phyloP scores from a whole-genome alignment of 768 basidiomycete species.

The Xanthoconium purpureum region DNA sequence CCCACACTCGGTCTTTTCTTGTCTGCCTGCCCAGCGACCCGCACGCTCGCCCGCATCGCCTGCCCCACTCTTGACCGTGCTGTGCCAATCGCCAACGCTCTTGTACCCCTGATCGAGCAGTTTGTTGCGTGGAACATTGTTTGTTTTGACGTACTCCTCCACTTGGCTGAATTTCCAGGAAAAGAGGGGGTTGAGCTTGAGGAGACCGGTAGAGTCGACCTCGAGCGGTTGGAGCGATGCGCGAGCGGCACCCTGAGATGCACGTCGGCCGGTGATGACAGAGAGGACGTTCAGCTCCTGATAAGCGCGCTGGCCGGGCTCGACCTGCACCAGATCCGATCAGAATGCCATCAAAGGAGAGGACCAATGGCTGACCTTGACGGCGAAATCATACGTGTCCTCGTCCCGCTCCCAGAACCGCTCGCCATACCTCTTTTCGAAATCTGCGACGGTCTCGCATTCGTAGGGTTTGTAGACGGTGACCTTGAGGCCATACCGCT shows the following conservation, averaged over 20 bases:
- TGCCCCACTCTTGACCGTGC: constrained; percentile 66
- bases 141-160: constrained; percentile 76
- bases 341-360: background rate
- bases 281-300: constrained; percentile 70
- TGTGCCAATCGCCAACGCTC: constrained; percentile 98
- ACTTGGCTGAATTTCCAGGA: constrained; percentile 84
- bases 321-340: constrained; percentile 56
- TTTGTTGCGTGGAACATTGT: constrained; percentile 84
- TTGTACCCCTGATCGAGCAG: constrained; percentile 90
- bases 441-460: constrained; percentile 64
- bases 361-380: constrained; percentile 64
- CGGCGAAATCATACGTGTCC: constrained; percentile 81
- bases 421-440: constrained; percentile 77
- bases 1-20: constrained; percentile 91
- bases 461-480: constrained; percentile 77
- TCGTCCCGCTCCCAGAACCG: constrained; percentile 88
- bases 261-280: constrained; percentile 92
- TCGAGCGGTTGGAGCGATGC: constrained; percentile 81
- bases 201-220: constrained; percentile 81
- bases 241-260: constrained; percentile 91
- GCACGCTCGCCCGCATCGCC: constrained; percentile 77
- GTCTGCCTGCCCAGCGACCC: constrained; percentile 87
- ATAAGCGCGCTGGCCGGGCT: constrained; percentile 90
- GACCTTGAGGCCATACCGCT: constrained; percentile 68
- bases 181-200: constrained; percentile 94